Conservation (phyloP, 2,329 filamentous ascomycete genomes). For the Calonectria hawksworthii region DNA sequence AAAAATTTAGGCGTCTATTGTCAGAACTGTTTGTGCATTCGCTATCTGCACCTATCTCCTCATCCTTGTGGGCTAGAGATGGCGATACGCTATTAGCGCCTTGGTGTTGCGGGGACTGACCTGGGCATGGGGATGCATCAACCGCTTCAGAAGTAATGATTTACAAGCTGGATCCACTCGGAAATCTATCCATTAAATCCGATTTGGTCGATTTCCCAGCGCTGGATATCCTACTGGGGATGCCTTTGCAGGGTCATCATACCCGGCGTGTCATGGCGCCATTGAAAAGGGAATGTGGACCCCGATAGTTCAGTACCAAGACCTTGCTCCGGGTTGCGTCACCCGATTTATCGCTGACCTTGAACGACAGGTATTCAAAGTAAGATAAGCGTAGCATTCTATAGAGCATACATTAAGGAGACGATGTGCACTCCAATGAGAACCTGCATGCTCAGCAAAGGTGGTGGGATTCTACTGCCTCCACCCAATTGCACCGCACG, state of each 20-base stretch:
- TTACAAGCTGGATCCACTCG: neutral
- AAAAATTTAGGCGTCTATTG: neutral
- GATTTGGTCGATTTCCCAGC: neutral
- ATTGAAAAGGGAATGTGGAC: constrained; percentile 19
- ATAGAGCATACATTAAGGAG: constrained; percentile 2
- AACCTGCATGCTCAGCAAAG: no score
- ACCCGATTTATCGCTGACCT: neutral
- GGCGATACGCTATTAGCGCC: neutral
- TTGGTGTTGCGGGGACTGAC: neutral
- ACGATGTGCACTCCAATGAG: neutral
- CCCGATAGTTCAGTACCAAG: neutral
- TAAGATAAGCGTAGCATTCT: constrained; percentile 2
- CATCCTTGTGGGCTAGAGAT: neutral
- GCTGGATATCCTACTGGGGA: neutral
- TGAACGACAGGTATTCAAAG: neutral
- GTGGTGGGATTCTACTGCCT: neutral
- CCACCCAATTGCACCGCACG: neutral
- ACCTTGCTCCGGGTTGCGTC: neutral
- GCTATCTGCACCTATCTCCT: neutral
- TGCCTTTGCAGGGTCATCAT: neutral
- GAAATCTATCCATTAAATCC: neutral
- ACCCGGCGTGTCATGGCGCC: neutral
- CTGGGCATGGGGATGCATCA: neutral
- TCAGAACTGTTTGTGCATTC: neutral
- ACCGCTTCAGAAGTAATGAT: neutral